Base-by-base conservation (phyloP, 495 filamentous ascomycete genomes). In the Sphaerosporella brunnea region DNA sequence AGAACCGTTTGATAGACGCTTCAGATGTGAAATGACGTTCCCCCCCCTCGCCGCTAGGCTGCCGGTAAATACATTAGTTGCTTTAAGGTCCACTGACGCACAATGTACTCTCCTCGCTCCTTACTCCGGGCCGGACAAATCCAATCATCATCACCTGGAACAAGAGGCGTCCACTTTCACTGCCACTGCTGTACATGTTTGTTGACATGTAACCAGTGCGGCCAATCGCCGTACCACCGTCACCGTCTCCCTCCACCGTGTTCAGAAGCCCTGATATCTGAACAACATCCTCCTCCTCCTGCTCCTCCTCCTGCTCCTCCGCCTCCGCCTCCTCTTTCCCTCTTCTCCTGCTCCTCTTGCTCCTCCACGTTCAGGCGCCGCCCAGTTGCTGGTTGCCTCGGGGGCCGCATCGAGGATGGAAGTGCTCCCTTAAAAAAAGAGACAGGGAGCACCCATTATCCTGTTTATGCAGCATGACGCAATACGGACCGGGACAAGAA, bases 1-100 rank as follows among this genome's bases (percentile, higher is more conserved):
- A 43, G 18, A 18, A 43, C 4, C 4, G 40, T 43, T 43, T 24
- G 40, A 43, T 18, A 18, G 24, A 25, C 13, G 21, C 20, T 23
- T 43, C 40, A 26, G 23, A 43, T 25, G 40, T 26, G 40, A 24
- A 43, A 43, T 43, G 40, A 43, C 40, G 40, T 43, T 43, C 40
- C 15, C 36, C 18, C 36, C n/a, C n/a, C 37, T 18, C n/a, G 37
- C 21, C 7, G 13, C 23, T 43, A 25, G 23, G 20, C 23, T 23
- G 18, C 23, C 23, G 39, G 39, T 25, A n/a, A n/a, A n/a, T n/a
- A n/a, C n/a, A n/a, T n/a, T n/a, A n/a, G n/a, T n/a, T n/a, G n/a
- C n/a, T n/a, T n/a, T n/a, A n/a, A n/a, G n/a, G n/a, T n/a, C n/a
- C n/a, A n/a, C n/a, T n/a, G n/a, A n/a, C n/a, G n/a, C n/a, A n/a